phyloP scores from a whole-genome alignment of 371 early-diverging fungal species.

The Fennellomyces sp. region DNA sequence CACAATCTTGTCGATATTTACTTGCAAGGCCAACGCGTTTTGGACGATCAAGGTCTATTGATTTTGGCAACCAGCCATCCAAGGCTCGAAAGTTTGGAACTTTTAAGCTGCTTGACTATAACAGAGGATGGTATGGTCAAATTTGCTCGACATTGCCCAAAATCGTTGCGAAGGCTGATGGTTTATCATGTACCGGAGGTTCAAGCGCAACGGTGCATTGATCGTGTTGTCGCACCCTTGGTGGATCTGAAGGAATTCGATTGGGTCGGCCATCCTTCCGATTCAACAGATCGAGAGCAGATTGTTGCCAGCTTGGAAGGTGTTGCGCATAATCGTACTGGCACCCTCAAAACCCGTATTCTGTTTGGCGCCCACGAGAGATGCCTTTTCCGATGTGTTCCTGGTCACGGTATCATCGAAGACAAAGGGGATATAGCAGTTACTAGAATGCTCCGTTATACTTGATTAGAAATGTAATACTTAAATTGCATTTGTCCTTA shows the following conservation, averaged over 20 bases:
- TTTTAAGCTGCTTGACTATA: not conserved
- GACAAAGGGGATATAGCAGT: no score
- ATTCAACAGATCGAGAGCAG: not conserved
- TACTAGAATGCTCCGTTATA: no score
- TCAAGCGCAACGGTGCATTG: not conserved
- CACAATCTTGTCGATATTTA: not conserved
- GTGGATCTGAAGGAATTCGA: not conserved
- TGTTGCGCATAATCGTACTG: not conserved
- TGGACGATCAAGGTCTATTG: not conserved
- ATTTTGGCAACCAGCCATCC: not conserved
- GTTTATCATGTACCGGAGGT: not conserved
- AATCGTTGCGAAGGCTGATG: not conserved
- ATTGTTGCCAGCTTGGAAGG: not conserved
- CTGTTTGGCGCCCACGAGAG: not conserved
- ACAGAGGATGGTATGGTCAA: not conserved
- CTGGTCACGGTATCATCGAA: no score
- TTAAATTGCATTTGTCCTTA: no score
- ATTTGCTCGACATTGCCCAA: not conserved
- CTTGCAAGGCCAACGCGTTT: not conserved
- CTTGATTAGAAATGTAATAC: no score
- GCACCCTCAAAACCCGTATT: not conserved
- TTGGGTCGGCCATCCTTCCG: not conserved
- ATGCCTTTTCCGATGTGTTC: no score
- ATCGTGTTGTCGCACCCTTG: not conserved
- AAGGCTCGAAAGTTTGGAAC: not conserved